Conservation (phyloP, 768 basidiomycete genomes). For the Macrocybe gigantea region DNA sequence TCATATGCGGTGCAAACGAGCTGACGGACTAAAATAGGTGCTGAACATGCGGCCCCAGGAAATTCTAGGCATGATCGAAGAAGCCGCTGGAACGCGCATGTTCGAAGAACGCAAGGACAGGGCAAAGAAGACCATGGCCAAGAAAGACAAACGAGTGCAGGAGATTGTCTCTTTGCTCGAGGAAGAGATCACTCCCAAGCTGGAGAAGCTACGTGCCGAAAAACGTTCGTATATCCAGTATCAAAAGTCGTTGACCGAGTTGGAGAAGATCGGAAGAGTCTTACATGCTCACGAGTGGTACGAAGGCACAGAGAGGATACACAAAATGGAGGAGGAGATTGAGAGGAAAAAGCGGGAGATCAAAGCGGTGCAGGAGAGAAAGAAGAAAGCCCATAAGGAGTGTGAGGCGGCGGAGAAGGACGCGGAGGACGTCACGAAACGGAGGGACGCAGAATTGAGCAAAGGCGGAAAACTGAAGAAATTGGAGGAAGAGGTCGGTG, state of each 20-base stretch:
- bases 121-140: conserved; percentile 90
- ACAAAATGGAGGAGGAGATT: conserved; percentile 53
- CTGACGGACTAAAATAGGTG: conserved; percentile 37
- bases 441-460: conserved; percentile 80
- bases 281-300: conserved; percentile 89
- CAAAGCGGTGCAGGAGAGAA: conserved; percentile 37
- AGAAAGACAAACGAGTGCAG: conserved; percentile 94
- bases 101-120: conserved; percentile 98
- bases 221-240: conserved; percentile 86
- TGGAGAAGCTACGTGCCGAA: conserved; percentile 85
- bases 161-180: conserved; percentile 75
- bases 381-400: conserved; percentile 47
- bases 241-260: conserved; percentile 83
- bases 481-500: conserved; percentile 74
- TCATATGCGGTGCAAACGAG: background rate
- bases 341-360: conserved; percentile 43
- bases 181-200: conserved; percentile 93
- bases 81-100: conserved; percentile 98
- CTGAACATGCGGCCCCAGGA: conserved; percentile 98
- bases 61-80: conserved; percentile 97
- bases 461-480: conserved; percentile 92
- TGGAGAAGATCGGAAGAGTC: conserved; percentile 78
- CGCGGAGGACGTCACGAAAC: conserved; percentile 57
- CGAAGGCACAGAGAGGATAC: conserved; percentile 46
- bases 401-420: conserved; percentile 63